Evolutionary conservation across 2,329 filamentous ascomycete species (phyloP).

Genomic region (Cordyceps javanica): DNA sequence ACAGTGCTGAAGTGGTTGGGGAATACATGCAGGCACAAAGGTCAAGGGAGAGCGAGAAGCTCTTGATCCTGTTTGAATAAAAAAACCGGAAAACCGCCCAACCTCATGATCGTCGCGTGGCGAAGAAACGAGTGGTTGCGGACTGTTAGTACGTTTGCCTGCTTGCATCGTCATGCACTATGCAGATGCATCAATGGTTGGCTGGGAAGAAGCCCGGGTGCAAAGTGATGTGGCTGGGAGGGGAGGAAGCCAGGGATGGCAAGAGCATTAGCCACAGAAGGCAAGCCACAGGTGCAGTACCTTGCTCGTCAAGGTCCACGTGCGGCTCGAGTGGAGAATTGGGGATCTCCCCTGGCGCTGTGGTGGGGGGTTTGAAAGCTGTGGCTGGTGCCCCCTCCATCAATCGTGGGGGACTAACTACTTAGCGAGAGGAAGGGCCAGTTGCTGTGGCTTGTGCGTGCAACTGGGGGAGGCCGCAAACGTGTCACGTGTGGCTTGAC

Average conservation of each 20-base stretch:
- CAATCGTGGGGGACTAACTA: neutral
- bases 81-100: neutral
- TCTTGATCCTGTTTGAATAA: neutral
- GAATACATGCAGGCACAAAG: neutral
- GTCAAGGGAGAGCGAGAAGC: neutral
- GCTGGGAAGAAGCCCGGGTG: neutral
- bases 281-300: neutral
- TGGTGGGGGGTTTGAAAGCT: neutral
- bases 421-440: too few species aligned
- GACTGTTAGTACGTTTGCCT: neutral
- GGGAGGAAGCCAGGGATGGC: neutral
- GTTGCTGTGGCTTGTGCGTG: neutral
- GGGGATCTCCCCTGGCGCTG: neutral
- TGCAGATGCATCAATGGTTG: too few species aligned
- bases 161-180: too few species aligned
- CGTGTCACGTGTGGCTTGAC: neutral
- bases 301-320: neutral
- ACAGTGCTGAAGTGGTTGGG: slow-evolving; percentile 9
- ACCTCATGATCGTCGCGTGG: neutral
- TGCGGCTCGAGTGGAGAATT: neutral
- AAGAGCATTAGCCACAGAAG: neutral
- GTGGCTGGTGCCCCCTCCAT: neutral
- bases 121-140: neutral
- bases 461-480: neutral
- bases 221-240: neutral